Evolutionary conservation across 495 filamentous ascomycete species (phyloP).

Genomic region (Apodospora peruviana): DNA sequence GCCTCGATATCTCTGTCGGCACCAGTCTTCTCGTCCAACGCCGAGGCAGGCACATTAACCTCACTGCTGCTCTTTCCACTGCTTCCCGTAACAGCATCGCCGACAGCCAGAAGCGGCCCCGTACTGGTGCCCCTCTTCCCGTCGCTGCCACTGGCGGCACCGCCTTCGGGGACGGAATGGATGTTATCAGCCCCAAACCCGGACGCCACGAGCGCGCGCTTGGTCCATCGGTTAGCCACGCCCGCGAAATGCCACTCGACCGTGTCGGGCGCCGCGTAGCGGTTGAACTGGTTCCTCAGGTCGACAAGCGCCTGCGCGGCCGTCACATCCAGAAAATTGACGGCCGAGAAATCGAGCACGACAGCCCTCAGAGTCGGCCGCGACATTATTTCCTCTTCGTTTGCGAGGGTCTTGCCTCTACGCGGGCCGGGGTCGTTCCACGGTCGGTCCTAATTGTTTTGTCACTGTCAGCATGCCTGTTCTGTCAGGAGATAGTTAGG

Average conservation of each 20-base stretch:
- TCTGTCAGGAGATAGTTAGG: neutral
- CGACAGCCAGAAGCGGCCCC: slow-evolving; percentile 17
- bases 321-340: slow-evolving; percentile 45
- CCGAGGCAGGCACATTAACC: neutral
- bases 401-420: slow-evolving; percentile 38
- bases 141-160: neutral
- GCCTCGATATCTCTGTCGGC: slow-evolving; percentile 14
- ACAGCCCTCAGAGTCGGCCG: slow-evolving; percentile 42
- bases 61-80: slow-evolving; percentile 1
- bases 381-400: slow-evolving; percentile 24
- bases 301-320: slow-evolving; percentile 45
- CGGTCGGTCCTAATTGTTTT: slow-evolving; percentile 30
- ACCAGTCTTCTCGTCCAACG: neutral
- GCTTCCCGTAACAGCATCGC: slow-evolving; percentile 1
- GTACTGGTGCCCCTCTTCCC: neutral
- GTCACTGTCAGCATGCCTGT: slow-evolving; percentile 1
- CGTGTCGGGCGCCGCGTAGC: slow-evolving; percentile 40
- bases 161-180: neutral
- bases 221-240: slow-evolving; percentile 44
- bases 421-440: slow-evolving; percentile 90
- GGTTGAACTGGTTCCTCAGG: slow-evolving; percentile 41
- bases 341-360: slow-evolving; percentile 44
- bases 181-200: slow-evolving; percentile 35
- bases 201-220: slow-evolving; percentile 40
- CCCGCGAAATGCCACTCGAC: slow-evolving; percentile 50